Percentiles rank a stretch among this genome's conserved stretches.
phyloP scores from a whole-genome alignment of 495 filamentous ascomycete species.

The Penicillium paradoxum region DNA sequence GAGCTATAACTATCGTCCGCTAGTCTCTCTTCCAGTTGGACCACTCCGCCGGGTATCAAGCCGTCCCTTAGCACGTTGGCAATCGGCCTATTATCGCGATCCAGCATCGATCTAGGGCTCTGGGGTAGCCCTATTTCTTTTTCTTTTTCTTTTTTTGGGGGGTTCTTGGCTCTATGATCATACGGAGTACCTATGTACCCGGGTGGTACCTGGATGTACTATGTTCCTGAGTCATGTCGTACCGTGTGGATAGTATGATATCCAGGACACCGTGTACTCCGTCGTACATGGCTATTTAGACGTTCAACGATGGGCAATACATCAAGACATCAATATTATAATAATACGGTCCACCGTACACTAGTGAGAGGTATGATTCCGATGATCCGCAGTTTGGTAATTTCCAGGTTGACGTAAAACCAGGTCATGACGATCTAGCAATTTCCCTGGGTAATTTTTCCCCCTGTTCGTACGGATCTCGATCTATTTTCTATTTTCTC shows the following conservation, averaged over 20 bases:
- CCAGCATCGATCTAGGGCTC: conserved; percentile 25
- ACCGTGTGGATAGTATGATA: too few species aligned
- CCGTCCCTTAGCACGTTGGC: conserved; percentile 1
- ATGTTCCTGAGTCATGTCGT: too few species aligned
- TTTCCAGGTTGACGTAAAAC: conserved; percentile 33
- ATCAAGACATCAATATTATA: too few species aligned
- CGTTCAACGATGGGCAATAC: too few species aligned
- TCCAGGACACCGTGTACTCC: too few species aligned
- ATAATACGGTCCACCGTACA: too few species aligned
- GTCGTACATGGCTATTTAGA: too few species aligned
- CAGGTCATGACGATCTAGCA: conserved; percentile 20
- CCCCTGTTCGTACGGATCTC: conserved; percentile 27
- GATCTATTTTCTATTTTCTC: conserved; percentile 11
- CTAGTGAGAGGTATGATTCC: conserved; percentile 30
- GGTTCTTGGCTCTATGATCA: too few species aligned
- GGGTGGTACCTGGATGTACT: not conserved
- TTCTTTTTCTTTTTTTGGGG: too few species aligned
- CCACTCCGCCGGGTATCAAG: not conserved
- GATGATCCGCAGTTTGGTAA: conserved; percentile 45
- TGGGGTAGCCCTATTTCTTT: conserved; percentile 21
- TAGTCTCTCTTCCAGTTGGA: not conserved
- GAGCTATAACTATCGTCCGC: not conserved
- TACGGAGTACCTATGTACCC: too few species aligned
- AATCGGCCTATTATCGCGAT: conserved; percentile 10
- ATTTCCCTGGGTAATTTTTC: conserved; percentile 29